Percentiles rank a stretch among this genome's conserved stretches.
Evolutionary conservation across 1,139 yeast genomes (phyloP).

Genomic region (Debaryomyces coudertii): DNA sequence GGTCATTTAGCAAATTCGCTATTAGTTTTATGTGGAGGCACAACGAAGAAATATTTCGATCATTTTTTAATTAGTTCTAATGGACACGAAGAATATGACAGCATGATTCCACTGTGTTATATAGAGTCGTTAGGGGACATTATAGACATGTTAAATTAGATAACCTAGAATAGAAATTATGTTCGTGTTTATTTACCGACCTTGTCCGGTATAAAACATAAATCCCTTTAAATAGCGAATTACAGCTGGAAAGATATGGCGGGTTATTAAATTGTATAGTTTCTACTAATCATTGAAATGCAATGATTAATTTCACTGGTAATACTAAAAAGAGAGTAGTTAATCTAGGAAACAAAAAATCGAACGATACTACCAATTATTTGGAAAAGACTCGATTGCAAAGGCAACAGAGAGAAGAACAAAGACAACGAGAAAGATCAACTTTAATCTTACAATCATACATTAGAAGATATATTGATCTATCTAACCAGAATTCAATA

Average conservation of each 20-base stretch:
- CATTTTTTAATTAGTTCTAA: constrained; percentile 17
- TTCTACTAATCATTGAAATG: not conserved
- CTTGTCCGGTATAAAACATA: constrained; percentile 7
- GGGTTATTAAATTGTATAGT: constrained; percentile 1
- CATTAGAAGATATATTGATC: constrained; percentile 41
- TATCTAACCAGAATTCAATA: constrained; percentile 14
- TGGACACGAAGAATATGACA: constrained; percentile 20
- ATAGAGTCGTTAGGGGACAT: constrained; percentile 37
- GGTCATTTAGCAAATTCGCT: constrained; percentile 38
- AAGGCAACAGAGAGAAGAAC: constrained; percentile 64
- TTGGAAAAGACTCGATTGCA: constrained; percentile 67
- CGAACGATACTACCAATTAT: constrained; percentile 25
- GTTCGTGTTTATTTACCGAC: not conserved
- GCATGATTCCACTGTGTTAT: constrained; percentile 33
- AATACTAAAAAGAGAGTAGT: constrained; percentile 64
- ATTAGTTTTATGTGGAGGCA: constrained; percentile 44
- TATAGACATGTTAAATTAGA: constrained; percentile 18
- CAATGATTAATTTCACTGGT: constrained; percentile 67
- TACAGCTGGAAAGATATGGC: not conserved
- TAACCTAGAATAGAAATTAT: not conserved
- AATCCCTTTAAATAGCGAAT: constrained; percentile 6
- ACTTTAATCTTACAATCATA: constrained; percentile 54
- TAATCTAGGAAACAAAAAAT: constrained; percentile 67
- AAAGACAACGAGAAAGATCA: constrained; percentile 52
- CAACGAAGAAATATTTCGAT: constrained; percentile 30